phyloP scores from a whole-genome alignment of 345 rosid genomes.

The Eucalyptus urophylla region DNA sequence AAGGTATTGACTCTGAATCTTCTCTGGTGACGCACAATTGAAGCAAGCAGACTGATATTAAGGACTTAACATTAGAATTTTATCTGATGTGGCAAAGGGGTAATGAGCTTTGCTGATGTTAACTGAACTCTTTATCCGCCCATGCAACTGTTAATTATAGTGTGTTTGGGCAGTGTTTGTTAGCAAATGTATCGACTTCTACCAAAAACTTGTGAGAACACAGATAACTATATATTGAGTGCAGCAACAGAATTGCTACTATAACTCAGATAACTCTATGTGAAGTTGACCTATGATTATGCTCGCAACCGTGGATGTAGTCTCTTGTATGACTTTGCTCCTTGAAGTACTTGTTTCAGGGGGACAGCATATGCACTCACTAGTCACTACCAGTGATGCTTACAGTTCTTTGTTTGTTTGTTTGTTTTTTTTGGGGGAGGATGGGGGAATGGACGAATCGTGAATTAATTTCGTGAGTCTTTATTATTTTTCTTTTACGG shows the following conservation, averaged over 20 bases:
- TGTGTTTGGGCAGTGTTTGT: not conserved
- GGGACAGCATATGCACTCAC: not conserved
- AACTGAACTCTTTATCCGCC: not conserved
- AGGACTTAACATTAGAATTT: not conserved
- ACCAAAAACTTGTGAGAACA: not conserved
- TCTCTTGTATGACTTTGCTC: not conserved
- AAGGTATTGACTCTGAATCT: not conserved
- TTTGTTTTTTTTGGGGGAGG: rapidly evolving
- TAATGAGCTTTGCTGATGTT: not conserved
- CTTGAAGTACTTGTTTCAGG: not conserved
- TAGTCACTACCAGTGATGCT: not conserved
- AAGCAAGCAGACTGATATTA: not conserved
- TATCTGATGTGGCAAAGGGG: not conserved
- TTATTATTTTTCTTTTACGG: not conserved
- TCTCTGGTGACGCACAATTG: not conserved
- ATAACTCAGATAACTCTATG: not conserved
- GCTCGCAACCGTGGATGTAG: not conserved
- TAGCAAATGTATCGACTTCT: not conserved
- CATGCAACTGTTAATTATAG: not conserved
- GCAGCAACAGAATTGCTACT: not conserved
- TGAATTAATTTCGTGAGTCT: not conserved
- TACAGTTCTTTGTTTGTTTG: not conserved
- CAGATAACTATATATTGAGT: not conserved
- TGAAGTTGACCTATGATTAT: not conserved
- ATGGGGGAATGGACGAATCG: not conserved